phyloP scores from a whole-genome alignment of 768 basidiomycete genomes.

The Termitomyces sp. region DNA sequence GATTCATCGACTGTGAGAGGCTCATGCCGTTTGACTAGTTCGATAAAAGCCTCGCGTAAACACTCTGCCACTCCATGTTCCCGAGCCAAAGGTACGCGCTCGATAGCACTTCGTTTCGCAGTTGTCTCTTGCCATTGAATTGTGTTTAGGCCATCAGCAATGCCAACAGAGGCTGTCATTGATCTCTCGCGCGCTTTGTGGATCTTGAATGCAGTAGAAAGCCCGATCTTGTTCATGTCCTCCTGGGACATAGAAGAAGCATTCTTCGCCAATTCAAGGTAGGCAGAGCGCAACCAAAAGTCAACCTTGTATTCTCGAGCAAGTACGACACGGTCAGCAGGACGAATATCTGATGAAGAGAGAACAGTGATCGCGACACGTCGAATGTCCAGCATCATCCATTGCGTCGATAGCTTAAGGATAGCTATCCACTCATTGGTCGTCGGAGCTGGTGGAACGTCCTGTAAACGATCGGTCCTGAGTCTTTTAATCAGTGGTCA shows the following conservation, averaged over 20 bases:
- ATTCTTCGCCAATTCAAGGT: neutral
- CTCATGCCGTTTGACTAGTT: neutral
- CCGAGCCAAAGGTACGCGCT: neutral
- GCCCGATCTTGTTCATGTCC: neutral
- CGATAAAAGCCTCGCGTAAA: neutral
- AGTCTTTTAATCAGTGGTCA: neutral
- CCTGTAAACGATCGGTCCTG: neutral
- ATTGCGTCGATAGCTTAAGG: neutral
- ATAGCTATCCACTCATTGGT: neutral
- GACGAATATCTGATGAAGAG: neutral
- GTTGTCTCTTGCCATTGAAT: neutral
- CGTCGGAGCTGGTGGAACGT: neutral
- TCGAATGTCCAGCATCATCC: neutral
- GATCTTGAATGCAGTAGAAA: neutral
- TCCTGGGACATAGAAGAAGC: neutral
- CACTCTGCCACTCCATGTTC: neutral
- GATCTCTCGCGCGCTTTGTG: neutral
- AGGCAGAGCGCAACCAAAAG: neutral
- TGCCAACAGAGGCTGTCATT: neutral
- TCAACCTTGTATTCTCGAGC: neutral
- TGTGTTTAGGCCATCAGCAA: too few relatives aligned
- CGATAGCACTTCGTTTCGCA: neutral
- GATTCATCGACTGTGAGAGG: neutral
- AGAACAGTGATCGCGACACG: neutral
- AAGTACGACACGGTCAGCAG: neutral